Conservation (phyloP, 257 asterid species). For the Marsdenia floribunda region DNA sequence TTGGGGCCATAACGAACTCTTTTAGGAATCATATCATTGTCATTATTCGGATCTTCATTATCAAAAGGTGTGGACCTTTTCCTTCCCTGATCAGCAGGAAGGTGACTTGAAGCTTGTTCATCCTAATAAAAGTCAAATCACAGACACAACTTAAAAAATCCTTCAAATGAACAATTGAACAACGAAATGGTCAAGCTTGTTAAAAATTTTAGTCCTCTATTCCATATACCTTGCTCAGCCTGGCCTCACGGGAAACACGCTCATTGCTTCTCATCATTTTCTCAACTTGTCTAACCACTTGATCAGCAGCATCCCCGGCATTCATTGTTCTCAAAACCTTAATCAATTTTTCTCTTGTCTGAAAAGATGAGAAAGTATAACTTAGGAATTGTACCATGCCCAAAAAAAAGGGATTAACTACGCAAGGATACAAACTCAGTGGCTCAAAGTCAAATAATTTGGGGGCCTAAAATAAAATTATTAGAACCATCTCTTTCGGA, state of each 20-base stretch:
- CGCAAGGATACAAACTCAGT: constrained; percentile 4
- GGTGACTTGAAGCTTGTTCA: constrained; percentile 51
- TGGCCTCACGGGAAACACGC: constrained; percentile 77
- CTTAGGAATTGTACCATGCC: constrained; percentile 11
- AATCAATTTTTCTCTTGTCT: constrained; percentile 87
- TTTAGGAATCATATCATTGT: constrained; percentile 42
- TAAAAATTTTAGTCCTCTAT: constrained; percentile 3
- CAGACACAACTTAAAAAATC: background rate
- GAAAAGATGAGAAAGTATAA: constrained; percentile 19
- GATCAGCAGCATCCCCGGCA: constrained; percentile 99
- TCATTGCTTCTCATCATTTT: constrained; percentile 74
- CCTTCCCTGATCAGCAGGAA: constrained; percentile 52
- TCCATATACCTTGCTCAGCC: constrained; percentile 54
- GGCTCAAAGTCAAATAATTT: constrained; percentile 7
- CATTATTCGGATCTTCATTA: constrained; percentile 50
- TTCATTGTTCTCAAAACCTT: constrained; percentile 80
- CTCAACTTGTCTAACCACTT: constrained; percentile 79
- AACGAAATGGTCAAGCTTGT: background rate
- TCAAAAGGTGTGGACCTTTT: constrained; percentile 57
- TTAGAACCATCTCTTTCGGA: background rate
- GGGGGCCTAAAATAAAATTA: background rate
- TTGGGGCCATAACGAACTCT: constrained; percentile 56
- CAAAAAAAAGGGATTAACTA: constrained; percentile 11
- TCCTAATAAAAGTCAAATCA: constrained; percentile 39
- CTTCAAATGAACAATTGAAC: background rate